phyloP scores from a whole-genome alignment of 257 asterid genomes.

The Echites panduratus region DNA sequence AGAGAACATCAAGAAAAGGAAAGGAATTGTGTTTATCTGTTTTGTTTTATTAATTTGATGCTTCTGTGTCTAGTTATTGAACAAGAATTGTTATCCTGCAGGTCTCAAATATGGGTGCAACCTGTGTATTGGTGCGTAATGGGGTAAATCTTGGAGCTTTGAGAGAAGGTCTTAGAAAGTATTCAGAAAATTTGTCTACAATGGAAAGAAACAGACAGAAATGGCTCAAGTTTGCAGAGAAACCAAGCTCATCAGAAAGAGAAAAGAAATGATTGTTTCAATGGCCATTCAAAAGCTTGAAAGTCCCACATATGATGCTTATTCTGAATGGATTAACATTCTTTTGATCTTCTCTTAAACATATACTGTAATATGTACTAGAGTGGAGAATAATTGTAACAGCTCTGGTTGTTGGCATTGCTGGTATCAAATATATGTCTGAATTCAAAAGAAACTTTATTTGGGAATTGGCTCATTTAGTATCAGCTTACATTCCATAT shows the following conservation, averaged over 20 bases:
- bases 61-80: not conserved
- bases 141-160: conserved; percentile 67
- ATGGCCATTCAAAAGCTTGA: not conserved
- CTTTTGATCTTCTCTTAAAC: not conserved
- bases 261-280: conserved; percentile 6
- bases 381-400: not conserved
- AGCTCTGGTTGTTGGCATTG: not conserved
- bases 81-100: conserved; percentile 11
- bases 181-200: conserved; percentile 37
- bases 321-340: not conserved
- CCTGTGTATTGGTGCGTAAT: conserved; percentile 58
- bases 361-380: not conserved
- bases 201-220: conserved; percentile 38
- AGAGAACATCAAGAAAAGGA: no score
- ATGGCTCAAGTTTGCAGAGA: conserved; percentile 27
- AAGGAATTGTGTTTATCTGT: not conserved
- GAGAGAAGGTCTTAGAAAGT: conserved; percentile 58
- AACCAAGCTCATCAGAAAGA: conserved; percentile 30
- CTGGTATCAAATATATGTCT: not conserved
- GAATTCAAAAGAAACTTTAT: not conserved
- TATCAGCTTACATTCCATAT: not conserved
- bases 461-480: not conserved
- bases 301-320: conserved; percentile 2
- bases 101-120: conserved; percentile 81
- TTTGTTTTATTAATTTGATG: not conserved